Conservation (phyloP, 306 rosid genomes). For the Prunus fruticosa region DNA sequence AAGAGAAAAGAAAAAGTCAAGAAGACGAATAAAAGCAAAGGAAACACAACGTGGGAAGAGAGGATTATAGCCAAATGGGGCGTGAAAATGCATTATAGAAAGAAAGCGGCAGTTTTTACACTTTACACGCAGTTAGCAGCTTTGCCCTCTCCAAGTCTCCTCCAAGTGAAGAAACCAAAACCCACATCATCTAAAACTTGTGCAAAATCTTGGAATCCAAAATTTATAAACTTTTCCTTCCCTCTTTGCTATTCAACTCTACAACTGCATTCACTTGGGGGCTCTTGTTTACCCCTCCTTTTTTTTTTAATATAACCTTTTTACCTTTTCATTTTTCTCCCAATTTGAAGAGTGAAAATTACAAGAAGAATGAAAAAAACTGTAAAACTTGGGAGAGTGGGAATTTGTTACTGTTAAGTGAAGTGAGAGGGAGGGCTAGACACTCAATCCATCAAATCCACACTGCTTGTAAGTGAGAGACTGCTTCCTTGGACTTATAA, state of each 20-base stretch:
- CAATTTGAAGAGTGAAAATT: constrained; percentile 23
- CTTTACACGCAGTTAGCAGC: constrained; percentile 23
- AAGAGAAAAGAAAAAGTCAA: no score
- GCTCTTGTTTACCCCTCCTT: background rate
- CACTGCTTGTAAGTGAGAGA: constrained; percentile 84
- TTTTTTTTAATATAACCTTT: background rate
- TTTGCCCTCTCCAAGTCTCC: background rate
- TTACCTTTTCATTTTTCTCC: constrained; percentile 6
- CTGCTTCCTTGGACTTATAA: constrained; percentile 93
- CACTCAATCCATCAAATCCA: constrained; percentile 90
- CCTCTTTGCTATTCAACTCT: background rate
- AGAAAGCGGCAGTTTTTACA: constrained; percentile 12
- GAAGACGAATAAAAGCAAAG: no score
- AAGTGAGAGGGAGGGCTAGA: constrained; percentile 22
- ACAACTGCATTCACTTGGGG: background rate
- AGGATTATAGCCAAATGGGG: background rate
- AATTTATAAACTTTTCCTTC: background rate
- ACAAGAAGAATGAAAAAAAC: constrained; percentile 19
- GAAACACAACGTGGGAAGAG: no score
- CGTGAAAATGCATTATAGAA: background rate
- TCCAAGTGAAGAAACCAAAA: background rate
- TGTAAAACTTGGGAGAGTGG: background rate
- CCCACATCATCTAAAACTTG: background rate
- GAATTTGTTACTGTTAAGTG: constrained; percentile 5
- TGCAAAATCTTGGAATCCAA: constrained; percentile 11